Base-by-base conservation (phyloP, 2,329 filamentous ascomycete genomes). In the Coniella lustricola region DNA sequence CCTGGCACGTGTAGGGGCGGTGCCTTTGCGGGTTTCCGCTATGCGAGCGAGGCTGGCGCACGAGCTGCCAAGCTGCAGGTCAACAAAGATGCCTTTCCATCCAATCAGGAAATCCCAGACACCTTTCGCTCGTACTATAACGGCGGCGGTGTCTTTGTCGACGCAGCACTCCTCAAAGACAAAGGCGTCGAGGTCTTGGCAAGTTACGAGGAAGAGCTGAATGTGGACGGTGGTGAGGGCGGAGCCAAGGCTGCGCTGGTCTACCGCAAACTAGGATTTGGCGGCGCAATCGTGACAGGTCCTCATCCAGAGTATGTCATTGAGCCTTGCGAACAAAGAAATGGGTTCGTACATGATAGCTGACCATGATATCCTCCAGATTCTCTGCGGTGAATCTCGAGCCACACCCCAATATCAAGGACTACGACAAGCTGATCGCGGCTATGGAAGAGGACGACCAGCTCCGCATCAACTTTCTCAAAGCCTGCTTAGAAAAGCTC, bases 91-190 rank as follows among this genome's bases (percentile, higher is more conserved):
- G 70, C 73, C 0, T 79, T 94, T 51, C 64, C 68, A 0, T 60
- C 59, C 7, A 62, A 58, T 0, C 75, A 71, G 0, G 67, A 69
- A 3, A 63, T 85, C 1, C 77, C 83, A 0, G 75, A 80, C 1
- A 70, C 73, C 1, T 87, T 95, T 51, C 72, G 75, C 46, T 84
- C 81, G 13, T 98, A 98, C 62, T 96, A 91, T 65, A 98, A 98
- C 58, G 93, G 93, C 1, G 93, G 93, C 1, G 90, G 93, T 3
- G 82, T 95, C 1, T 98, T 97, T 68, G 87, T 95, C 1, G 84
- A 93, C 66, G 84, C 86, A 1, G 74, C 76, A 3, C 78, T 75
- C 38, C 72, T 80, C 48, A 69, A 72, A 48, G 74, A 77, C 25
- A 69, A 75, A 54, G 85, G 84, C 2, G 80, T 96, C 0, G 81